These are phyloP conservation scores for Puccinia hordei DNA, from an alignment of 1,284 basidiomycete species.

Conservation along the genomic window DNA sequence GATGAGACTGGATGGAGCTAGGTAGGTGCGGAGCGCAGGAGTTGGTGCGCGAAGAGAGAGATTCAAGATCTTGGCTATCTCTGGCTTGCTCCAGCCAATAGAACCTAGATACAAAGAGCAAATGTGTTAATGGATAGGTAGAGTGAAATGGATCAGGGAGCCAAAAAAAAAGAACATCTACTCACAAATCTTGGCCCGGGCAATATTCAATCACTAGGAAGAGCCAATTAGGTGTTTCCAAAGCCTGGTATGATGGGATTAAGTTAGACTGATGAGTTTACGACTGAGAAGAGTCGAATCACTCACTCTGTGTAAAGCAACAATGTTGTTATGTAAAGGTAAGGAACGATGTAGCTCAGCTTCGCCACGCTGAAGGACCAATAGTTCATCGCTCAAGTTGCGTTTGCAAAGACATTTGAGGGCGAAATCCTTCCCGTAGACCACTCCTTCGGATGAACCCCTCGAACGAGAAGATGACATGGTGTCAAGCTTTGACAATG, in stretches of 20 bases:
- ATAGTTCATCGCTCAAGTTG: constrained; percentile 80
- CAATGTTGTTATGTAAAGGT: constrained; percentile 87
- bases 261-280: neutral
- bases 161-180: neutral
- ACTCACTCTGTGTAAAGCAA: constrained; percentile 78
- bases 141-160: neutral
- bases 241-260: constrained; percentile 64
- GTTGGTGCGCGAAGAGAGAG: constrained; percentile 52
- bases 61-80: constrained; percentile 55
- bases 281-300: constrained; percentile 50
- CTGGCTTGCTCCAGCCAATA: constrained; percentile 81
- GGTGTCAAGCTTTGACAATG: constrained; percentile 62
- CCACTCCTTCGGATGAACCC: constrained; percentile 12
- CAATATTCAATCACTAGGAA: constrained; percentile 86
- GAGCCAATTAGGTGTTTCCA: constrained; percentile 76
- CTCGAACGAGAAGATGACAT: constrained; percentile 50
- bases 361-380: constrained; percentile 63
- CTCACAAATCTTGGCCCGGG: constrained; percentile 76
- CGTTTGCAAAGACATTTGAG: constrained; percentile 94
- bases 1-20: constrained; percentile 4
- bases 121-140: neutral
- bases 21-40: constrained; percentile 52
- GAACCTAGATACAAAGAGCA: constrained; percentile 67
- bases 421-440: constrained; percentile 83
- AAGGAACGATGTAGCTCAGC: constrained; percentile 93